phyloP scores from a whole-genome alignment of 148 eudicot genomes.

The Fallopia convolvulus region DNA sequence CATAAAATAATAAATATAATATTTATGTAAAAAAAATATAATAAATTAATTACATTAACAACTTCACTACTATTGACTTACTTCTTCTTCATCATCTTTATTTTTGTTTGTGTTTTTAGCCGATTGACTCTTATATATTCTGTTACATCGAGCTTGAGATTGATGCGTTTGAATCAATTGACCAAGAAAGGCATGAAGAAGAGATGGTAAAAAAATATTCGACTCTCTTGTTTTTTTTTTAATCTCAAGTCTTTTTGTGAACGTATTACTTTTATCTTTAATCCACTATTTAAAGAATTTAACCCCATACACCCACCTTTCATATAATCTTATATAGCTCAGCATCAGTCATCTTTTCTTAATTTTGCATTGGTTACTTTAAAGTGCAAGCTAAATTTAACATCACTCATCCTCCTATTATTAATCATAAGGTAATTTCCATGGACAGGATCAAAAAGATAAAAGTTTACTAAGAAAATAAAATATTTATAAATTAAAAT shows the following conservation, averaged over 20 bases:
- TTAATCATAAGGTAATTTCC: no score
- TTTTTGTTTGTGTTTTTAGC: neutral
- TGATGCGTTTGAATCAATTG: slow-evolving; percentile 84
- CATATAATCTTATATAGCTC: neutral
- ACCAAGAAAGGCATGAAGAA: slow-evolving; percentile 64
- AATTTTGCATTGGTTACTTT: no score
- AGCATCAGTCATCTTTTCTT: neutral
- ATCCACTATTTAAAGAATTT: neutral
- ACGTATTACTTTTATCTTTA: neutral
- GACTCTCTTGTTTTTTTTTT: slow-evolving; percentile 6
- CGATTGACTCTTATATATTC: neutral
- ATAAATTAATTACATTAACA: no score
- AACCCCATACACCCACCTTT: neutral
- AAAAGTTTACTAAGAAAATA: no score
- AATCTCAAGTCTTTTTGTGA: neutral
- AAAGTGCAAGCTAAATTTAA: no score
- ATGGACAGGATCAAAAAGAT: no score
- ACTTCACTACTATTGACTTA: no score
- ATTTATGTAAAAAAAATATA: no score
- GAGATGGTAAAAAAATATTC: slow-evolving; percentile 57
- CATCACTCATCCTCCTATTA: no score
- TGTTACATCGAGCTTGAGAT: slow-evolving; percentile 76
- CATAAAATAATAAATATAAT: no score
- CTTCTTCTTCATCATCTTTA: no score
- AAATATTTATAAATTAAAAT: no score